phyloP scores from a whole-genome alignment of 2,329 filamentous ascomycete species.

The Talaromyces pinophilus region DNA sequence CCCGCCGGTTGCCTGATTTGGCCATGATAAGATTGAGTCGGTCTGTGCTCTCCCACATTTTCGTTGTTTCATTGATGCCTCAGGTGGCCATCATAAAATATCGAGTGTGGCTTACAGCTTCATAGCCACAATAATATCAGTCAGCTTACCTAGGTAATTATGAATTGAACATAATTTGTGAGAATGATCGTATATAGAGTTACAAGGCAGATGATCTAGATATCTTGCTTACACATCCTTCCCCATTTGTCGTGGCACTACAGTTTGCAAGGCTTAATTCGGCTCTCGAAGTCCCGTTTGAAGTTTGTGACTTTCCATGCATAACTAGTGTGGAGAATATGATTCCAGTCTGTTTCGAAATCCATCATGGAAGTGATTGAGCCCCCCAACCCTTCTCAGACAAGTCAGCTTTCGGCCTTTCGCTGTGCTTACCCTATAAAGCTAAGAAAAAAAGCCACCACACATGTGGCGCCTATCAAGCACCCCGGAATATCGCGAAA shows the following conservation, averaged over 20 bases:
- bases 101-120: neutral
- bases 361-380: neutral
- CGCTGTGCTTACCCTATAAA: neutral
- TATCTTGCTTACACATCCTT: neutral
- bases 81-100: neutral
- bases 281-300: neutral
- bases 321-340: neutral
- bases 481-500: neutral
- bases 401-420: neutral
- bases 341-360: neutral
- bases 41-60: conserved; percentile 1
- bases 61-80: neutral
- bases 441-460: neutral
- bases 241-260: neutral
- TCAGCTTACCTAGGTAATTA: neutral
- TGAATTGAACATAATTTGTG: neutral
- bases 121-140: conserved; percentile 1
- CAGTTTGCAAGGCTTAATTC: neutral
- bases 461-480: neutral
- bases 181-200: neutral
- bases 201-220: neutral
- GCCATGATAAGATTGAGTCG: neutral
- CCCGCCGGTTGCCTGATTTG: neutral
- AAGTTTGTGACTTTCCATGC: neutral
- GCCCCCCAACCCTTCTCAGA: neutral